Evolutionary conservation across 495 filamentous ascomycete species (phyloP).

Genomic region (Cenococcum geophilum): DNA sequence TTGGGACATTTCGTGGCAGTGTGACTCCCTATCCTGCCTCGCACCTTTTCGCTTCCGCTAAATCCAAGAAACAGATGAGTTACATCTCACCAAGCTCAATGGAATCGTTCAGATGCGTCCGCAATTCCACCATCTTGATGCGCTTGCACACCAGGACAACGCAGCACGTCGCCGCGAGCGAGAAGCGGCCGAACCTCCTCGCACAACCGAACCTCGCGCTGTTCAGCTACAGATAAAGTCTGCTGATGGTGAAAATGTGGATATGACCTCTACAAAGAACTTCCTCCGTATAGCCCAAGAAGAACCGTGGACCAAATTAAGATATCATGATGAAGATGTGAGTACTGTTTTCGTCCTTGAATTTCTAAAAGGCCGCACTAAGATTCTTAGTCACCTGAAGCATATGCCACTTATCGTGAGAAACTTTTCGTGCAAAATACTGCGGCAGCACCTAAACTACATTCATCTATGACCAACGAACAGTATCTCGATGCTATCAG

Average conservation of each 20-base stretch:
- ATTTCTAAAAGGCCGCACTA: not conserved
- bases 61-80: slow-evolving; percentile 45
- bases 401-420: slow-evolving; percentile 56
- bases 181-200: slow-evolving; percentile 40
- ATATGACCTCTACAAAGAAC: not conserved
- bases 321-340: slow-evolving; percentile 66
- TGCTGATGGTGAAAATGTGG: slow-evolving; percentile 11
- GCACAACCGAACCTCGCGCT: slow-evolving; percentile 50
- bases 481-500: slow-evolving; percentile 62
- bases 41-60: slow-evolving; percentile 10
- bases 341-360: slow-evolving; percentile 12
- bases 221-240: slow-evolving; percentile 36
- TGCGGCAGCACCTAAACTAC: slow-evolving; percentile 45
- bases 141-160: slow-evolving; percentile 49
- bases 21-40: slow-evolving; percentile 27
- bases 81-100: slow-evolving; percentile 62
- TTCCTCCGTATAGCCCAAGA: slow-evolving; percentile 11
- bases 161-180: slow-evolving; percentile 35
- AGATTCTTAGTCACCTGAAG: slow-evolving; percentile 49
- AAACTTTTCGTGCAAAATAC: slow-evolving; percentile 53
- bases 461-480: slow-evolving; percentile 49
- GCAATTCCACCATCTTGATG: slow-evolving; percentile 70
- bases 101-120: slow-evolving; percentile 68
- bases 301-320: slow-evolving; percentile 59
- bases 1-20: slow-evolving; percentile 63